Conservation (phyloP, 1,284 basidiomycete genomes). For the Papiliotrema fonsecae region DNA sequence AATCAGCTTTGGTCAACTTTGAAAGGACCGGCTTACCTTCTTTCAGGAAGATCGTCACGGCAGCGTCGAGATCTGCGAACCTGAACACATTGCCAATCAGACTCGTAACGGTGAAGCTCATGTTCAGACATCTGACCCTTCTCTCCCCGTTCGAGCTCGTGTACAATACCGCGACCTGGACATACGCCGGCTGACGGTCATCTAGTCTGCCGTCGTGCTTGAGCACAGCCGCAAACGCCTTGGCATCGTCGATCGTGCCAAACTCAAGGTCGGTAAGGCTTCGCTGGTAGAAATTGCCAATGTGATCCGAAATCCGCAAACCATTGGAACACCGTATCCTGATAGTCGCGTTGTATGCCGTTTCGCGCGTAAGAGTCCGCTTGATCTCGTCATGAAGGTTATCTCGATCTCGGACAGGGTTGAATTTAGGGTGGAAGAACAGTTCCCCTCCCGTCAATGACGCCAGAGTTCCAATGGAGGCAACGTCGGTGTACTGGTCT, state of each 20-base stretch:
- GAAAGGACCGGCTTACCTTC: slow-evolving; percentile 56
- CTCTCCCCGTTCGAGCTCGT: slow-evolving; percentile 75
- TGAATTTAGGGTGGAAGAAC: slow-evolving; percentile 88
- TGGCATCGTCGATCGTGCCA: slow-evolving; percentile 75
- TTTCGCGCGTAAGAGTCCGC: slow-evolving; percentile 65
- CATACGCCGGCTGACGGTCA: slow-evolving; percentile 68
- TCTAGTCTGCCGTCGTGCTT: slow-evolving; percentile 63
- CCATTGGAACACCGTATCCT: slow-evolving; percentile 83
- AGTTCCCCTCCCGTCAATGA: slow-evolving; percentile 86
- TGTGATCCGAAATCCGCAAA: slow-evolving; percentile 64
- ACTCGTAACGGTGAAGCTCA: slow-evolving; percentile 73
- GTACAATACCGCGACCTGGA: slow-evolving; percentile 90
- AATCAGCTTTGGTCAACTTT: slow-evolving; percentile 1
- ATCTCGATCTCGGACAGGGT: slow-evolving; percentile 62
- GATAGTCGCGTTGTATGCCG: slow-evolving; percentile 76
- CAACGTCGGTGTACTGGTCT: slow-evolving; percentile 77
- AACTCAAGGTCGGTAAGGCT: slow-evolving; percentile 73
- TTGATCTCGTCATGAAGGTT: slow-evolving; percentile 69
- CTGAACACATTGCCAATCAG: slow-evolving; percentile 89
- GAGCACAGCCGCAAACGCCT: slow-evolving; percentile 65
- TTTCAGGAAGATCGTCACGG: slow-evolving; percentile 69
- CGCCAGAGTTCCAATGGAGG: slow-evolving; percentile 70
- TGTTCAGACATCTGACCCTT: slow-evolving; percentile 78
- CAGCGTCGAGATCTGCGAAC: slow-evolving; percentile 85
- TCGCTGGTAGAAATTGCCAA: slow-evolving; percentile 77